Conservation (phyloP, 352 stramenopile species). For the Phytophthora meadii region DNA sequence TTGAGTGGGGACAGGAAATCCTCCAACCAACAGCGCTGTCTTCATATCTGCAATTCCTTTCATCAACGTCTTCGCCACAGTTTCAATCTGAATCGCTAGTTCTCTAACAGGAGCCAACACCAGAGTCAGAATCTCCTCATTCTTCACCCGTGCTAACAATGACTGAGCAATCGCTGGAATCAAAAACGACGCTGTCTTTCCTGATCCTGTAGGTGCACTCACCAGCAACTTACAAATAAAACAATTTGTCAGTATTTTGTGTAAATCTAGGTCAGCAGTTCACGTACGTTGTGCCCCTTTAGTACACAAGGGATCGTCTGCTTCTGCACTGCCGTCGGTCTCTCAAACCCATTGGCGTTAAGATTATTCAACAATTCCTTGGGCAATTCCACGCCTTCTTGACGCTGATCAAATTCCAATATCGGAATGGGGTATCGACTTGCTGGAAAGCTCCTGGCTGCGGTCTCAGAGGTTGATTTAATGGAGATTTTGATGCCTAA, state of each 20-base stretch:
- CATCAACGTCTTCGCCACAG: slow-evolving; percentile 62
- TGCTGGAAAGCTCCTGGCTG: not conserved
- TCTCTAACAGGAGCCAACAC: slow-evolving; percentile 75
- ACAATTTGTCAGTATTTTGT: not conserved
- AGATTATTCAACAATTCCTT: slow-evolving; percentile 53
- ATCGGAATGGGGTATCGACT: slow-evolving; percentile 15
- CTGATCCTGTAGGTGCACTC: slow-evolving; percentile 68
- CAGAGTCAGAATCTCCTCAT: slow-evolving; percentile 39
- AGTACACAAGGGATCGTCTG: slow-evolving; percentile 67
- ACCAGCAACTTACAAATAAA: slow-evolving; percentile 53
- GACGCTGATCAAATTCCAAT: slow-evolving; percentile 38
- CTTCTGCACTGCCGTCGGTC: slow-evolving; percentile 80
- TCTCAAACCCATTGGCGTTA: slow-evolving; percentile 34
- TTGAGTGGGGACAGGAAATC: slow-evolving; percentile 68
- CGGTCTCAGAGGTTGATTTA: not conserved
- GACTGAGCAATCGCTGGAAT: slow-evolving; percentile 62
- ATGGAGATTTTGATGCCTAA: slow-evolving; percentile 43
- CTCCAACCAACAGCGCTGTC: slow-evolving; percentile 71
- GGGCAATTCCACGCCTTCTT: slow-evolving; percentile 33
- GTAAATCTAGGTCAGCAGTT: not conserved
- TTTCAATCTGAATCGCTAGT: slow-evolving; percentile 79
- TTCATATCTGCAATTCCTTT: slow-evolving; percentile 65
- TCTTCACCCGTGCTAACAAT: slow-evolving; percentile 22
- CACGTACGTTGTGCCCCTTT: slow-evolving; percentile 47
- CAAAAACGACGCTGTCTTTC: slow-evolving; percentile 76